Evolutionary conservation across 306 rosid species (phyloP).

Genomic region (Cicer cuneatum): DNA sequence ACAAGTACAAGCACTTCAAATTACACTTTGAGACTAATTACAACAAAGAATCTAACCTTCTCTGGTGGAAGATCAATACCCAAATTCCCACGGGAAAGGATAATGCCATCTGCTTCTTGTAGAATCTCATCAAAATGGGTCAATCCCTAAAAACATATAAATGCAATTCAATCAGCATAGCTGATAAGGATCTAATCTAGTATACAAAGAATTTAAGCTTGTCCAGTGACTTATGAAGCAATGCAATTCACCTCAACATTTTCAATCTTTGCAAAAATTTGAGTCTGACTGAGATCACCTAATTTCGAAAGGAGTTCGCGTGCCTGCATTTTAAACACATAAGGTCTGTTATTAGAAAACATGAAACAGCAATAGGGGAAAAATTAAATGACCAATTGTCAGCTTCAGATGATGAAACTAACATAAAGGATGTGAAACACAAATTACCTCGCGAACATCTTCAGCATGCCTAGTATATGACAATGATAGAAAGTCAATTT

Average conservation of each 20-base stretch:
- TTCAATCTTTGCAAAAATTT: conserved; percentile 92
- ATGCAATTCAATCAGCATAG: conserved; percentile 31
- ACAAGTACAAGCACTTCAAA: conserved; percentile 21
- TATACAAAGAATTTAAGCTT: conserved; percentile 12
- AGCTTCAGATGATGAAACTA: conserved; percentile 27
- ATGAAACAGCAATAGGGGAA: conserved; percentile 31
- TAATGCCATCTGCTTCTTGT: conserved; percentile 94
- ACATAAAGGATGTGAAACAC: conserved; percentile 36
- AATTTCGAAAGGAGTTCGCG: conserved; percentile 76
- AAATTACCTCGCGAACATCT: conserved; percentile 82
- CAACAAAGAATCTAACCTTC: conserved; percentile 63
- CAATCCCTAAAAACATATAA: conserved; percentile 66
- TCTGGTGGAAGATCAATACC: conserved; percentile 98
- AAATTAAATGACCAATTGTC: conserved; percentile 14
- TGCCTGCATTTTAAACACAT: conserved; percentile 60
- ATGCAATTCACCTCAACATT: conserved; percentile 71
- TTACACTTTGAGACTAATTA: conserved; percentile 20
- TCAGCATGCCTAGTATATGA: conserved; percentile 87
- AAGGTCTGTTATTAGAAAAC: conserved; percentile 26
- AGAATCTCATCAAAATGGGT: conserved; percentile 88
- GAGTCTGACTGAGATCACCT: conserved; percentile 82
- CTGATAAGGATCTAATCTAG: conserved; percentile 27
- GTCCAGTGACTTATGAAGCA: conserved; percentile 26
- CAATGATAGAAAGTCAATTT: conserved; percentile 86
- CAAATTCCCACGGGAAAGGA: conserved; percentile 92